phyloP scores from a whole-genome alignment of 257 asterid genomes.

The Henckelia pumila region DNA sequence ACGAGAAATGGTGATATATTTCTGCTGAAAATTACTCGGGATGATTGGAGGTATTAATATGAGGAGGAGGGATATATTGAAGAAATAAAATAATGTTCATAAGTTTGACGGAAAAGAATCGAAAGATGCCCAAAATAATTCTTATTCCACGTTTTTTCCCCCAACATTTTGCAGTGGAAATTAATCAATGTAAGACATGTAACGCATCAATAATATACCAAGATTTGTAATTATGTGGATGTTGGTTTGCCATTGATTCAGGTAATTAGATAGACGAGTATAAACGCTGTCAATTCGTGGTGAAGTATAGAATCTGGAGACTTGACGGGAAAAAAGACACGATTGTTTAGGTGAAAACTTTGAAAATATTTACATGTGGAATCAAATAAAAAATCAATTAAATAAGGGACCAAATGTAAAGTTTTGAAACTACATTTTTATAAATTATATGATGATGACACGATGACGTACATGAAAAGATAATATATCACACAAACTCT shows the following conservation, averaged over 20 bases:
- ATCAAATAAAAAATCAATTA: too few species aligned
- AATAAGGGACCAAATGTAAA: too few species aligned
- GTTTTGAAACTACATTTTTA: too few species aligned
- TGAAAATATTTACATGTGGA: too few species aligned
- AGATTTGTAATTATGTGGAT: constrained; percentile 28
- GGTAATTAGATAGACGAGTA: too few species aligned
- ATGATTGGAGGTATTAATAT: constrained; percentile 25
- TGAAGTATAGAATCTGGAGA: too few species aligned
- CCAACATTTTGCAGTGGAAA: constrained; percentile 9
- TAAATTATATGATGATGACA: too few species aligned
- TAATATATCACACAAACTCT: too few species aligned
- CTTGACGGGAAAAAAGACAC: too few species aligned
- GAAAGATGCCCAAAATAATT: constrained; percentile 49
- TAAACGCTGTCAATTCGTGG: too few species aligned
- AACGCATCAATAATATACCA: constrained; percentile 30
- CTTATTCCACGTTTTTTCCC: constrained; percentile 20
- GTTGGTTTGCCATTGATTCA: constrained; percentile 1
- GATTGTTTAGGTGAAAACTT: too few species aligned
- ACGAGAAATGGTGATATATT: neutral
- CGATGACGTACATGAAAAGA: too few species aligned
- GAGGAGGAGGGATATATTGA: neutral
- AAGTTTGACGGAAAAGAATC: neutral
- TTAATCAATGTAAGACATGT: constrained; percentile 16
- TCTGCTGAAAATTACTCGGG: constrained; percentile 20
- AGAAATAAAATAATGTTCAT: neutral